Evolutionary conservation across 441 rosid genomes (phyloP).

Genomic region (Gossypium lobatum): DNA sequence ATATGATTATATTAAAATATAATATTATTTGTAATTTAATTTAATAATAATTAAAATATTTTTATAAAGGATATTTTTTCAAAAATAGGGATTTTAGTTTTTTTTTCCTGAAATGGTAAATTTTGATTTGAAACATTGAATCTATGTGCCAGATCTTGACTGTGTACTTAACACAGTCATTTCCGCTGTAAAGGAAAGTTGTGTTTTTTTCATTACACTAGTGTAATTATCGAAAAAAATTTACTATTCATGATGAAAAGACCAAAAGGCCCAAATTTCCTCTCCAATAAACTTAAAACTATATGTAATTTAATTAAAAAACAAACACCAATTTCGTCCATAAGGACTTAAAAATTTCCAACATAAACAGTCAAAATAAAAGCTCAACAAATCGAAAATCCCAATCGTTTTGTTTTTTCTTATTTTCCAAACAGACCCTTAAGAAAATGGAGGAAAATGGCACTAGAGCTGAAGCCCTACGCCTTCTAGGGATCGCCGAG

Average conservation of each 20-base stretch:
- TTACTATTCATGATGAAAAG: not conserved
- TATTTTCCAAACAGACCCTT: not conserved
- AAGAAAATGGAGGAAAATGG: conserved; percentile 42
- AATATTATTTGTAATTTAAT: too few species aligned
- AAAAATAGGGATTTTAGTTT: too few species aligned
- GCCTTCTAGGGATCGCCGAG: conserved; percentile 79
- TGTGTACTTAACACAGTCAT: too few species aligned
- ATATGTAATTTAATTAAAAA: not conserved
- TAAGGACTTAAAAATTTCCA: not conserved
- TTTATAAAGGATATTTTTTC: too few species aligned
- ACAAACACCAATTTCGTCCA: not conserved
- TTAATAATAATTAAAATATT: too few species aligned
- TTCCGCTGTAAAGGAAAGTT: too few species aligned
- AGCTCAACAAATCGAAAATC: not conserved
- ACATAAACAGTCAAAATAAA: not conserved
- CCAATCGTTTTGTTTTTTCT: not conserved
- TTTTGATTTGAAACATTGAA: too few species aligned
- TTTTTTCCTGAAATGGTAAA: too few species aligned
- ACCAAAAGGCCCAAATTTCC: not conserved
- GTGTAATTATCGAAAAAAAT: too few species aligned
- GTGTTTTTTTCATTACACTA: too few species aligned
- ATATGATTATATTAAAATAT: too few species aligned
- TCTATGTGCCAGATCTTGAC: too few species aligned
- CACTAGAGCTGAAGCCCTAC: conserved; percentile 63
- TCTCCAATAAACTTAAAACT: not conserved